Evolutionary conservation across 768 basidiomycete species (phyloP), one percentile per base, ranked within the genome.

Genomic region (Roridomyces roridus): DNA sequence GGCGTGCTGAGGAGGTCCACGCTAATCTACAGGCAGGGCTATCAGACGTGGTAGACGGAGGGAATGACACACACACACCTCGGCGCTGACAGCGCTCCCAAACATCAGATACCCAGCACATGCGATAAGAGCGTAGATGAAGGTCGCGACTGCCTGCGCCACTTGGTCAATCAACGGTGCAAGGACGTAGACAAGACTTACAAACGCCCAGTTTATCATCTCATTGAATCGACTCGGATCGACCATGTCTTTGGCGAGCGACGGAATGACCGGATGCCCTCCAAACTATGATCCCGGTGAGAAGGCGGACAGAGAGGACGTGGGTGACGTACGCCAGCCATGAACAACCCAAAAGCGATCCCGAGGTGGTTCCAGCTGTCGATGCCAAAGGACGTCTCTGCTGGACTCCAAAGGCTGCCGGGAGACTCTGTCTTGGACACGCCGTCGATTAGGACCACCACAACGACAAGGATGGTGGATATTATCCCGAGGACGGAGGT

Each of bases 241-340:
- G 25, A 72, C 68, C 96, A 98, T 97, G 70, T 98, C 96, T 65
- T 87, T 80, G 4, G 92, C 94, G 14, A 98, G 72, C 15, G 91
- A 92, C 15, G 96, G 96, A 43, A 98, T 90, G 28, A 96, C 91
- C 96, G 3, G 94, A 87, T n/a, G n/a, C n/a, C n/a, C n/a, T n/a
- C n/a, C n/a, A 65, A 97, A 96, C 86, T 94, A 63, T 21, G 25
- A 31, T 6, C 35, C 23, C 40, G 42, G 18, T 39, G 46, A 25
- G 23, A n/a, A n/a, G n/a, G n/a, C n/a, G n/a, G n/a, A n/a, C n/a
- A n/a, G n/a, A n/a, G n/a, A 48, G 52, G 50, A 15, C 6, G 37
- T 29, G 4, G 15, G 23, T 48, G 46, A 68, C 84, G 67, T 68
- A 94, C 92, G n/a, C 95, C 94, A 8, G 92, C 91, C 89, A 98